Evolutionary conservation across 306 rosid species (phyloP), one percentile per base, ranked within the genome.

Genomic region (Acmispon strigosus): DNA sequence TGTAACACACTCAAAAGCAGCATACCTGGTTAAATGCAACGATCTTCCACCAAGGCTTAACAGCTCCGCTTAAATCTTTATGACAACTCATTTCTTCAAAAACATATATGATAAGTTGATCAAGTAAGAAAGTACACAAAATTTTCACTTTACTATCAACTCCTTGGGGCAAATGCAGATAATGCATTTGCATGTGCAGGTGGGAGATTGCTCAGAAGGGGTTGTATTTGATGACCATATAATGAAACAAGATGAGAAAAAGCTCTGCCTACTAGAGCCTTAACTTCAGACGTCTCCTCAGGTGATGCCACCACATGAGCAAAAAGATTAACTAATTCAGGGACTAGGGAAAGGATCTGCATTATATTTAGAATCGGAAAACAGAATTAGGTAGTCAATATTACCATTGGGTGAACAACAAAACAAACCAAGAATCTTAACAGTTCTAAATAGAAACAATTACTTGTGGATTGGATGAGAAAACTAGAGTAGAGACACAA

Each of bases 291-390:
- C 5, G 96, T 86, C 85, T 91, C 99, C 22, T 61, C 83, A 5
- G 97, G 99, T 13, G 96, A 94, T 32, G 88, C 87, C 65, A 85
- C 97, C 50, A 91, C 97, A 87, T 95, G 96, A 61, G 96, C 99
- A 78, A 86, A 87, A 37, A 91, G 80, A 78, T 89, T 95, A 32
- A 95, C 97, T 87, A 95, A 72, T 54, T 91, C 99, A 7, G 99
- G 99, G 75, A 89, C 92, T 56, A 78, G 85, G 54, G 99, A 75
- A 75, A 87, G 93, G 78, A 95, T 91, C 99, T 95, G 90, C 66
- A 64, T 70, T 56, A 77, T 68, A 66, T 59, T 61, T 66, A 81
- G 45, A 76, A 69, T 76, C 15, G 72, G 70, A 52, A 48, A 64
- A 62, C 24, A 66, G 52, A 80, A 39, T 62, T 56, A 78, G 71